Base-by-base conservation (phyloP, 163 green algal genomes). In the Coccomyxa subellipsoidea region DNA sequence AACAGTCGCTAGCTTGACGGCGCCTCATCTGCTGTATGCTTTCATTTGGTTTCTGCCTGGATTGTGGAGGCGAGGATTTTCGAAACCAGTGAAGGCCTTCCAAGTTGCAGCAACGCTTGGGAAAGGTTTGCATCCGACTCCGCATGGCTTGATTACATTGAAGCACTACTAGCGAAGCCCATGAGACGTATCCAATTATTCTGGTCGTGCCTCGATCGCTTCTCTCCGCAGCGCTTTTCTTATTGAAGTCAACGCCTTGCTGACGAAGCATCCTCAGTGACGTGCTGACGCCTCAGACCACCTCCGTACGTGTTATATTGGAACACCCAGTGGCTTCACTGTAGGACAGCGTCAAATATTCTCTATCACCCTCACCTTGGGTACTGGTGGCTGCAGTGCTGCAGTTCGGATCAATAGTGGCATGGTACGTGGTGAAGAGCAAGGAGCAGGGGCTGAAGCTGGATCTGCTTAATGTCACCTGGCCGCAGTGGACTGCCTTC, bases 21-120 rank as follows among this genome's bases (percentile, higher is more conserved):
- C 87, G 18, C 93, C 93, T 0, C 93, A 97, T 69, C 78, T 94
- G 1, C 81, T 97, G 1, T 97, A 97, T 70, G 91, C 89, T 7
- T 91, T 89, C 77, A 91, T 97, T 31, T 97, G 93, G 93, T 91
- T 93, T 34, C 80, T 84, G 8, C 88, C 90, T 2, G 27, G 80
- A 0, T 32, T 59, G 5, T 96, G 93, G 93, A 79, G 73, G 39
- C 70, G 47, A 0, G 3, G 80, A 7, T 96, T 94, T 70, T 80
- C 83, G 8, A 80, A 82, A 4, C 77, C 88, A 7, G 35, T 86
- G 10, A 70, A 59, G 9, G 70, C 80, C 12, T 92, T 93, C 80
- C 84, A 88, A 0, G 66, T 81, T 18, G 54, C 81, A 6, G 90
- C 87, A 9, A 54, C 79, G 1, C 6, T 81, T 15, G 81, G 88